phyloP scores from a whole-genome alignment of 2,329 filamentous ascomycete species.

The Venturia pyrina region DNA sequence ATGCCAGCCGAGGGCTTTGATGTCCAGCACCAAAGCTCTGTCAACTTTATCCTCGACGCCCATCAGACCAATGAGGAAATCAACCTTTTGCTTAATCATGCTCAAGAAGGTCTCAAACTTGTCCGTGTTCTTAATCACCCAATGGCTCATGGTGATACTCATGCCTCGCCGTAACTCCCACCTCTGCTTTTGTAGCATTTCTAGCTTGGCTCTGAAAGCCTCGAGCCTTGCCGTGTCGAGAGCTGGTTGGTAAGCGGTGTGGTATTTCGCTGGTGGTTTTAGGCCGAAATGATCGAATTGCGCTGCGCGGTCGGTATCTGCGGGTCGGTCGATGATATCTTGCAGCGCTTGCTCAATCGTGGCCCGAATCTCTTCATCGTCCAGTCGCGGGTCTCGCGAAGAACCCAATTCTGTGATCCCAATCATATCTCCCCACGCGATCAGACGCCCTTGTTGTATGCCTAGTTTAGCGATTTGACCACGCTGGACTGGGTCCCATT shows the following conservation, averaged over 20 bases:
- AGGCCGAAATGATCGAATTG: constrained; percentile 37
- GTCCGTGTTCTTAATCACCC: constrained; percentile 31
- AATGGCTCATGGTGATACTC: constrained; percentile 27
- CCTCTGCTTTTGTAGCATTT: constrained; percentile 31
- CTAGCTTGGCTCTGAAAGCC: constrained; percentile 35
- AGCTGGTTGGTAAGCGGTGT: constrained; percentile 27
- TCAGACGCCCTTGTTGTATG: constrained; percentile 36
- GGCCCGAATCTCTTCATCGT: constrained; percentile 28
- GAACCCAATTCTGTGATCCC: constrained; percentile 37
- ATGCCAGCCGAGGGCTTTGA: constrained; percentile 39
- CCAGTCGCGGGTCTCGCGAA: constrained; percentile 31
- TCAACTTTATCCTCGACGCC: constrained; percentile 35
- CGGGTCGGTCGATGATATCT: constrained; percentile 35
- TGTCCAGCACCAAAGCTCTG: constrained; percentile 33
- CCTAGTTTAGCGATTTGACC: constrained; percentile 34
- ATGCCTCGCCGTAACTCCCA: constrained; percentile 24
- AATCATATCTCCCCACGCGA: constrained; percentile 39
- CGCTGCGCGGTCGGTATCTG: constrained; percentile 29
- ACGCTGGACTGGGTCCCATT: constrained; percentile 33
- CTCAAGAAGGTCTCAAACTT: constrained; percentile 33
- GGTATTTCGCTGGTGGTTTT: constrained; percentile 33
- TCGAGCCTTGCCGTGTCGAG: constrained; percentile 35
- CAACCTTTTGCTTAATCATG: constrained; percentile 32
- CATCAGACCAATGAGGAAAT: constrained; percentile 33
- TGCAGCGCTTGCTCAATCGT: constrained; percentile 31